A percentile compares a stretch with the other conserved stretches of the same genome.
phyloP scores from a whole-genome alignment of 2,329 filamentous ascomycete genomes.

The Drechslerella stenobrocha region DNA sequence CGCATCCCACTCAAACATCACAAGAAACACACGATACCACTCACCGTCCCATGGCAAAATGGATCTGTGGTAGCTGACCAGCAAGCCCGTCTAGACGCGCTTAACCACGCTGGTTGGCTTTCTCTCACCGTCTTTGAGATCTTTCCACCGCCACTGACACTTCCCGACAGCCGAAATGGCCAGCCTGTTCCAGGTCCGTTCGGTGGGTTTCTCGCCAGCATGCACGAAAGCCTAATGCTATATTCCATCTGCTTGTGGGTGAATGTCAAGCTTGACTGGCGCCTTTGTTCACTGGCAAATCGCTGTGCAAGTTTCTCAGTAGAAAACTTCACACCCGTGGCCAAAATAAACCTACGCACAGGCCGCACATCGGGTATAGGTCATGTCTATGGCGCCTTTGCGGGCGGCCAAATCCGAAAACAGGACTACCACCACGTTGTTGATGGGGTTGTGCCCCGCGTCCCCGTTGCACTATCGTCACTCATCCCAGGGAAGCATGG shows the following conservation, averaged over 20 bases:
- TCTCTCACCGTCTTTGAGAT: not conserved
- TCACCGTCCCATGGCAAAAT: not conserved
- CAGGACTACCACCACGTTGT: slow-evolving; percentile 19
- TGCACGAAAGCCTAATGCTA: slow-evolving; percentile 35
- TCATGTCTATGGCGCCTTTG: slow-evolving; percentile 16
- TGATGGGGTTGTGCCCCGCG: slow-evolving; percentile 20
- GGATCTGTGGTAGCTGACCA: not conserved
- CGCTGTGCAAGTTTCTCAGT: not conserved
- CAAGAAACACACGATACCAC: slow-evolving; percentile 4
- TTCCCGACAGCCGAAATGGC: slow-evolving; percentile 5
- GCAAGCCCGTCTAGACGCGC: slow-evolving; percentile 3
- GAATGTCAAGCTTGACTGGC: slow-evolving; percentile 29
- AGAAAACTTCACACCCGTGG: slow-evolving; percentile 19
- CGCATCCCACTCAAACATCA: slow-evolving; percentile 9
- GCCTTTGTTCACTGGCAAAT: slow-evolving; percentile 6
- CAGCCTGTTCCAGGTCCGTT: slow-evolving; percentile 18
- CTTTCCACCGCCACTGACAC: slow-evolving; percentile 21
- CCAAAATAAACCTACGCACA: slow-evolving; percentile 20
- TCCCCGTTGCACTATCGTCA: slow-evolving; percentile 20
- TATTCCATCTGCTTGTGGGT: slow-evolving; percentile 5
- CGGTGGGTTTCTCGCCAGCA: slow-evolving; percentile 20
- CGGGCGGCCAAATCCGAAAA: slow-evolving; percentile 16
- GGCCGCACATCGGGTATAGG: slow-evolving; percentile 18
- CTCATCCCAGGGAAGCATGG: slow-evolving; percentile 10
- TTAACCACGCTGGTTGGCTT: slow-evolving; percentile 28